Evolutionary conservation across 2,329 filamentous ascomycete species (phyloP).

Genomic region (Aspergillus calidoustus): DNA sequence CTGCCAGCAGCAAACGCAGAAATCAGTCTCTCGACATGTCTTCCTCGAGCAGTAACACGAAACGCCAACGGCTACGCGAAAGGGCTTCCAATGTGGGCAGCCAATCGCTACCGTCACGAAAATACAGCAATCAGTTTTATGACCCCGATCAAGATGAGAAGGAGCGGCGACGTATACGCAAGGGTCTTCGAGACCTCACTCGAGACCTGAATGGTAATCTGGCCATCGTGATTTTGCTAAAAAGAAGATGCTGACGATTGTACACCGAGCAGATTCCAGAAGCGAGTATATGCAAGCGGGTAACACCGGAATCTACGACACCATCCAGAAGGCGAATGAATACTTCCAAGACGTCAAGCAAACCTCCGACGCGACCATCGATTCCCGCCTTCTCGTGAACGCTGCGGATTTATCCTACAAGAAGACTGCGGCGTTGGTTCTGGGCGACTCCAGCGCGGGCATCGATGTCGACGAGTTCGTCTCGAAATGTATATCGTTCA

Average conservation of each 20-base stretch:
- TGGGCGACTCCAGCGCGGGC: slow-evolving; percentile 73
- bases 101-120: slow-evolving; percentile 33
- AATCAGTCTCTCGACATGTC: slow-evolving; percentile 46
- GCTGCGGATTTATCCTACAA: slow-evolving; percentile 80
- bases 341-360: slow-evolving; percentile 75
- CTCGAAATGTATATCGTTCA: slow-evolving; percentile 85
- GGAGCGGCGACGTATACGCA: slow-evolving; percentile 72
- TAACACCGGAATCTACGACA: slow-evolving; percentile 67
- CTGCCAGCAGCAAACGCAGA: slow-evolving; percentile 46
- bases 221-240: not conserved
- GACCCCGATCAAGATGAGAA: slow-evolving; percentile 82
- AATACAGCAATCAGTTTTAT: slow-evolving; percentile 61
- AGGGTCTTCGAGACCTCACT: slow-evolving; percentile 69
- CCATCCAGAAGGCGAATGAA: slow-evolving; percentile 68
- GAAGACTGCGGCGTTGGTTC: slow-evolving; percentile 73
- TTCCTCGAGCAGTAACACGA: slow-evolving; percentile 38
- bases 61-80: slow-evolving; percentile 52
- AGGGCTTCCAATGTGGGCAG: slow-evolving; percentile 32
- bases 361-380: slow-evolving; percentile 86
- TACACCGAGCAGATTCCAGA: slow-evolving; percentile 62
- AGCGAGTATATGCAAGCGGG: slow-evolving; percentile 71
- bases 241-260: not conserved
- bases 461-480: slow-evolving; percentile 92
- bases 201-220: slow-evolving; percentile 61
- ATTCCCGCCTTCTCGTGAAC: slow-evolving; percentile 82